Conservation (phyloP, 352 stramenopile genomes). For the Phytophthora pluvialis region DNA sequence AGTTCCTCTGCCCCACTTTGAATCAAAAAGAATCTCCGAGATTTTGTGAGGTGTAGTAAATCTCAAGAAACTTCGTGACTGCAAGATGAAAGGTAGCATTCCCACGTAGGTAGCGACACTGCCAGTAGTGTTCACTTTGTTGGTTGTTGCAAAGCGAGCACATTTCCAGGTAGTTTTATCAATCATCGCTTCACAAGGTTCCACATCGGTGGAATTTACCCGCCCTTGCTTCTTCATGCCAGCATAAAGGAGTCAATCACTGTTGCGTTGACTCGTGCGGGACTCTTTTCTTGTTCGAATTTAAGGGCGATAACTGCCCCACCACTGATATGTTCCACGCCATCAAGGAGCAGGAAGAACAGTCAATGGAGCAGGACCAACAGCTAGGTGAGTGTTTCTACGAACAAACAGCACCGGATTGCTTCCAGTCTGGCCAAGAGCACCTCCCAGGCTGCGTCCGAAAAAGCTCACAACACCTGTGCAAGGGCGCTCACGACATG, state of each 20-base stretch:
- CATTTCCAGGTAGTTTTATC: too few relatives aligned
- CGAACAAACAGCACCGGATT: neutral
- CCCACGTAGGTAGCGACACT: conserved; percentile 3
- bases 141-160: neutral
- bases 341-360: neutral
- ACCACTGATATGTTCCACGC: too few relatives aligned
- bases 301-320: too few relatives aligned
- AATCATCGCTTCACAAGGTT: too few relatives aligned
- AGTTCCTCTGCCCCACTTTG: too few relatives aligned
- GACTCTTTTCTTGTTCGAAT: too few relatives aligned
- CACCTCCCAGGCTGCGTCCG: conserved; percentile 7
- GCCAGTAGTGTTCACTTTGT: neutral
- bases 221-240: too few relatives aligned
- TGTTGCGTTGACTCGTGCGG: too few relatives aligned
- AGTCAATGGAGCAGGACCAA: neutral
- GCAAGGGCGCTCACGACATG: conserved; percentile 18
- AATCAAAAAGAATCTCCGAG: neutral
- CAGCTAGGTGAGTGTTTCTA: neutral
- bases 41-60: conserved; percentile 18
- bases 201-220: too few relatives aligned
- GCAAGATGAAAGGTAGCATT: conserved; percentile 5
- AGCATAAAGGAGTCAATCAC: too few relatives aligned
- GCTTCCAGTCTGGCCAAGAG: conserved; percentile 13
- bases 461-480: conserved; percentile 20
- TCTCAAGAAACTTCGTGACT: conserved; percentile 8